phyloP scores from a whole-genome alignment of 2,329 filamentous ascomycete genomes.

The Monosporascus sp. region DNA sequence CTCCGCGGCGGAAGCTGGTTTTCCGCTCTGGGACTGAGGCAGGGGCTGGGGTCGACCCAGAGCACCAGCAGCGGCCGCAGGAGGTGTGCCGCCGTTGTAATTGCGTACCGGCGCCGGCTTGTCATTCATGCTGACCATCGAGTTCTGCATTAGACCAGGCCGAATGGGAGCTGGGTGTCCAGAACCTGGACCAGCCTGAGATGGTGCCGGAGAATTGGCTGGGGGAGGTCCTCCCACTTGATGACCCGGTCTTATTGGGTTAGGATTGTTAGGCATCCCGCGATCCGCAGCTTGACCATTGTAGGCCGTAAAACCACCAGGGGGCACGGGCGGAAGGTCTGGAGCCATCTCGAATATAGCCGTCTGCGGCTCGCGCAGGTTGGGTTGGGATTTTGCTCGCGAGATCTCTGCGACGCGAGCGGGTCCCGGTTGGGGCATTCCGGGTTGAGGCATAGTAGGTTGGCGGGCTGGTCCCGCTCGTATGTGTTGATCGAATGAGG shows the following conservation, averaged over 20 bases:
- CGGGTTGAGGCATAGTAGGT: constrained; percentile 18
- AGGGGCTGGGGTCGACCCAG: constrained; percentile 35
- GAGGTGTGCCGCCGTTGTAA: constrained; percentile 46
- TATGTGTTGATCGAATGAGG: constrained; percentile 46
- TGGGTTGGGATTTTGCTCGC: constrained; percentile 63
- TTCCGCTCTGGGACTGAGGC: constrained; percentile 27
- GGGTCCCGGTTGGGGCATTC: constrained; percentile 41
- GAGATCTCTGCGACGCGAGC: constrained; percentile 50
- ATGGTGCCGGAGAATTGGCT: constrained; percentile 1
- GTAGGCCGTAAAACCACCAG: constrained; percentile 28
- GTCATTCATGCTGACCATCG: constrained; percentile 49
- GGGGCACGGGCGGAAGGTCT: constrained; percentile 54
- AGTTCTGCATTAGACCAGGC: constrained; percentile 57
- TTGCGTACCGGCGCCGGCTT: constrained; percentile 57
- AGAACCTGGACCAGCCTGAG: constrained; percentile 29
- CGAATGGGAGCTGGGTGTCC: constrained; percentile 60
- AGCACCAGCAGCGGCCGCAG: constrained; percentile 22
- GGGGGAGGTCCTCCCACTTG: constrained; percentile 21
- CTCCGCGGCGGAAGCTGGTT: constrained; percentile 24
- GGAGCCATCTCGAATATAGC: constrained; percentile 71
- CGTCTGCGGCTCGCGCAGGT: constrained; percentile 58
- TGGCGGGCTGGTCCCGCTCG: constrained; percentile 31
- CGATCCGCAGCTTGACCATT: constrained; percentile 16
- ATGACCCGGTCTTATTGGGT: constrained; percentile 21
- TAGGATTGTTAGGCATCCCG: constrained; percentile 23